Conservation (phyloP, 2,329 filamentous ascomycete genomes). For the Apiospora pterosperma region DNA sequence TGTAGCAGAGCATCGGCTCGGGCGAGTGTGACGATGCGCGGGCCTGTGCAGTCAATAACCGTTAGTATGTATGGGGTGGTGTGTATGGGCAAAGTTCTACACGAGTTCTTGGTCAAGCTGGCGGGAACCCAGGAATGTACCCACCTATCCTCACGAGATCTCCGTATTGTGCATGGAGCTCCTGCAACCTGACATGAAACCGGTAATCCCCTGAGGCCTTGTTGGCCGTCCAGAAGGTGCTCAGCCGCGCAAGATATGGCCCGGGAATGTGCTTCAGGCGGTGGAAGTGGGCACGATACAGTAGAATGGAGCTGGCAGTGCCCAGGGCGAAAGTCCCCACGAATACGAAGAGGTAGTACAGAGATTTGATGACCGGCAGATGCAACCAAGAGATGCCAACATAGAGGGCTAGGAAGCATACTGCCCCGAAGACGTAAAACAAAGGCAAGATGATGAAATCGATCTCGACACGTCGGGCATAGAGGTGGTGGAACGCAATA, state of each 20-base stretch:
- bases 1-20: constrained; percentile 8
- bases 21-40: constrained; percentile 8
- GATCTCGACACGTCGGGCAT: constrained; percentile 9
- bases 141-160: constrained; percentile 10
- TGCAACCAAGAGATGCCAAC: background rate
- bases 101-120: background rate
- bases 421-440: background rate
- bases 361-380: background rate
- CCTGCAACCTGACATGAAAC: constrained; percentile 2
- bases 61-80: background rate
- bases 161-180: constrained; percentile 6
- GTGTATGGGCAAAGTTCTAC: background rate
- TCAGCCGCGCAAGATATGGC: constrained; percentile 7
- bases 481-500: constrained; percentile 9
- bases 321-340: background rate
- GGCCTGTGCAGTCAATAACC: background rate
- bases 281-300: constrained; percentile 10
- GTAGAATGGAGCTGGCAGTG: constrained; percentile 4
- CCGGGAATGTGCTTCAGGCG: constrained; percentile 8
- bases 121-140: background rate
- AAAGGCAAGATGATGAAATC: constrained; percentile 6
- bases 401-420: background rate
- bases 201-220: constrained; percentile 7
- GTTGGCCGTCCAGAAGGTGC: constrained; percentile 7
- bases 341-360: background rate